Evolutionary conservation across 2,329 filamentous ascomycete species (phyloP).

Genomic region (Teratosphaeria epicoccoides): DNA sequence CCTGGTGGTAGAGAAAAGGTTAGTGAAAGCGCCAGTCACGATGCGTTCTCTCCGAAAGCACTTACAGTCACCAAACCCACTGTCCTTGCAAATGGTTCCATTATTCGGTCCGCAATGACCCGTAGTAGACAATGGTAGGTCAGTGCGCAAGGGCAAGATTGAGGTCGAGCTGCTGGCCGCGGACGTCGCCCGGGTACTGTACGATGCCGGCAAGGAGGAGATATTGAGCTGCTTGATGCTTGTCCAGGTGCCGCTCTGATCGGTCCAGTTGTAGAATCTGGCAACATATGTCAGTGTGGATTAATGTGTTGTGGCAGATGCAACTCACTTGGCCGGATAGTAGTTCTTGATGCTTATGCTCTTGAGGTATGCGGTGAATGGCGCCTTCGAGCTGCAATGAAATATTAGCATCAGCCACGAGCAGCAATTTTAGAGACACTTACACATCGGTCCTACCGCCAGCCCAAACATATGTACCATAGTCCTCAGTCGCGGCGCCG

Average conservation of each 20-base stretch:
- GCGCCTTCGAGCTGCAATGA: constrained; percentile 10
- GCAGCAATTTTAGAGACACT: neutral
- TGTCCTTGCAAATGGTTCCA: neutral
- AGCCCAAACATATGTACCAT: constrained; percentile 57
- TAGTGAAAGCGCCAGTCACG: no score
- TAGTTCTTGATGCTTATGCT: constrained; percentile 42
- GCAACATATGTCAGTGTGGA: neutral
- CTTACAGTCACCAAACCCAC: no score
- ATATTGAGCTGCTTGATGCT: constrained; percentile 36
- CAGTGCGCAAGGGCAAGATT: neutral
- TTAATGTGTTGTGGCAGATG: no score
- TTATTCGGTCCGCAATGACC: neutral
- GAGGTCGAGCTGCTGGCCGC: neutral
- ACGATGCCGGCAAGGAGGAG: neutral
- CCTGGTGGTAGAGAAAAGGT: no score
- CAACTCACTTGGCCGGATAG: constrained; percentile 32
- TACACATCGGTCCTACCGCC: constrained; percentile 42
- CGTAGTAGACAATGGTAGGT: neutral
- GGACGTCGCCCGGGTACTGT: constrained; percentile 1
- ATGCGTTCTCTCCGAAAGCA: no score
- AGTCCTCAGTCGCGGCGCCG: constrained; percentile 35
- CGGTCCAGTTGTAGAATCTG: constrained; percentile 39
- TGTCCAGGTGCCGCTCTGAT: constrained; percentile 37
- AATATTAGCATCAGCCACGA: neutral
- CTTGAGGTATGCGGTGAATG: constrained; percentile 44